Conservation (phyloP, 2,329 filamentous ascomycete genomes). For the Neocatenulostroma microsporum region DNA sequence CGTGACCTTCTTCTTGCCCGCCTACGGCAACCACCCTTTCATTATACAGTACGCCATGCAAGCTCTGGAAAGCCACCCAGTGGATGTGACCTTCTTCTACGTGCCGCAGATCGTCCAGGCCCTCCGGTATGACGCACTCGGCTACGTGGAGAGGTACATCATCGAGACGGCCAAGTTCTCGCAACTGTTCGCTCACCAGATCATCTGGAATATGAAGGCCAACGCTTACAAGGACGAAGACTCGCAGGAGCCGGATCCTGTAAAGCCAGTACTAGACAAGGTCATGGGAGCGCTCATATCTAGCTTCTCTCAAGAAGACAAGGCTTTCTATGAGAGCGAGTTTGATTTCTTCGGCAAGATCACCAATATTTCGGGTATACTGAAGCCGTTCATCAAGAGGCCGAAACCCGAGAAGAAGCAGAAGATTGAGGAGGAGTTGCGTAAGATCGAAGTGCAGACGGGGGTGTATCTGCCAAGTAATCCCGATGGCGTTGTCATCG, state of each 20-base stretch:
- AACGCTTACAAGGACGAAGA: conserved; percentile 98
- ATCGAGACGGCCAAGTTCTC: conserved; percentile 95
- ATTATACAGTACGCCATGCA: conserved; percentile 96
- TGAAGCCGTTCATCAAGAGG: conserved; percentile 85
- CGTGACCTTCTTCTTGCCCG: conserved; percentile 84
- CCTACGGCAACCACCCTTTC: conserved; percentile 84
- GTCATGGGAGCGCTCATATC: conserved; percentile 78
- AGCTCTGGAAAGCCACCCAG: conserved; percentile 82
- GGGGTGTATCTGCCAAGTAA: conserved; percentile 97
- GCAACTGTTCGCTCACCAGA: conserved; percentile 97
- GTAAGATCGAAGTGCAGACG: conserved; percentile 94
- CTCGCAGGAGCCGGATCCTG: conserved; percentile 76
- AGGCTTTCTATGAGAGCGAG: conserved; percentile 83
- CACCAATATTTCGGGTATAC: conserved; percentile 87
- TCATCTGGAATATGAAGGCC: conserved; percentile 99
- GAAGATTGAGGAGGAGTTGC: conserved; percentile 97
- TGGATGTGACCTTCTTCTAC: conserved; percentile 98
- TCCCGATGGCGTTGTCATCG: conserved; percentile 92
- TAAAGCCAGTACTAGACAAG: conserved; percentile 87
- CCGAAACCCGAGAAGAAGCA: conserved; percentile 96
- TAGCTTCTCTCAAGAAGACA: conserved; percentile 72
- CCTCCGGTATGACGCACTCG: conserved; percentile 82
- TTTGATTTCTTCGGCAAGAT: conserved; percentile 98
- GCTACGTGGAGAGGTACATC: conserved; percentile 94
- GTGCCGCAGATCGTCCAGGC: conserved; percentile 97